Evolutionary conservation across 2,329 filamentous ascomycete species (phyloP).

Genomic region (Eurotiales sp.): DNA sequence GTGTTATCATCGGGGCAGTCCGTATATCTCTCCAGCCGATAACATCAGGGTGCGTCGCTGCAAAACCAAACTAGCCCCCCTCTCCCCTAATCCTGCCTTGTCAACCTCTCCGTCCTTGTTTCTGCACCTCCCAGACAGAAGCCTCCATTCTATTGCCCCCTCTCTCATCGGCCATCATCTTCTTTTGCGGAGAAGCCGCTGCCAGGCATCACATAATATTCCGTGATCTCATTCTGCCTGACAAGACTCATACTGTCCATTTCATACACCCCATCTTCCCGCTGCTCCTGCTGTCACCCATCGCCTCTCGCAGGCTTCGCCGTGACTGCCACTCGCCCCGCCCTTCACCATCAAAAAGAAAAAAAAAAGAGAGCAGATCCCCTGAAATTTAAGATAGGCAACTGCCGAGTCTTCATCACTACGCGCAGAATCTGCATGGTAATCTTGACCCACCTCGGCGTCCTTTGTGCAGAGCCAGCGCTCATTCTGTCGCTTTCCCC

Average conservation of each 20-base stretch:
- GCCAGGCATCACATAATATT: background rate
- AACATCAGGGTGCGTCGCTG: background rate
- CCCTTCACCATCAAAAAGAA: background rate
- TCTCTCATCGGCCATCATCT: background rate
- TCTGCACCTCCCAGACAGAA: too few relatives aligned
- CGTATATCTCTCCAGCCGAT: background rate
- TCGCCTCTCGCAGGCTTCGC: background rate
- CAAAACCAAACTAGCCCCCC: background rate
- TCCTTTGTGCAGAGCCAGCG: background rate
- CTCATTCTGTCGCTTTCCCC: conserved; percentile 3
- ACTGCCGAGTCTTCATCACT: background rate
- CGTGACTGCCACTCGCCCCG: background rate
- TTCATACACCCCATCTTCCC: background rate
- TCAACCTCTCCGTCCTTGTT: too few relatives aligned
- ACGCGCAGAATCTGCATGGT: background rate
- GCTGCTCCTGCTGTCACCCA: background rate
- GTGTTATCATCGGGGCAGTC: background rate
- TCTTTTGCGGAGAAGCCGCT: too few relatives aligned
- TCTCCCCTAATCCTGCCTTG: background rate
- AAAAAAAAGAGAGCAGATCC: background rate
- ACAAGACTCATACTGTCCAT: background rate
- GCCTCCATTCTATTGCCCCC: background rate
- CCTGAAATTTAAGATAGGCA: background rate
- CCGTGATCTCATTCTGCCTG: background rate
- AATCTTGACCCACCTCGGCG: background rate